Evolutionary conservation across 2,329 filamentous ascomycete genomes (phyloP).

Genomic region (Fusarium keratoplasticum): DNA sequence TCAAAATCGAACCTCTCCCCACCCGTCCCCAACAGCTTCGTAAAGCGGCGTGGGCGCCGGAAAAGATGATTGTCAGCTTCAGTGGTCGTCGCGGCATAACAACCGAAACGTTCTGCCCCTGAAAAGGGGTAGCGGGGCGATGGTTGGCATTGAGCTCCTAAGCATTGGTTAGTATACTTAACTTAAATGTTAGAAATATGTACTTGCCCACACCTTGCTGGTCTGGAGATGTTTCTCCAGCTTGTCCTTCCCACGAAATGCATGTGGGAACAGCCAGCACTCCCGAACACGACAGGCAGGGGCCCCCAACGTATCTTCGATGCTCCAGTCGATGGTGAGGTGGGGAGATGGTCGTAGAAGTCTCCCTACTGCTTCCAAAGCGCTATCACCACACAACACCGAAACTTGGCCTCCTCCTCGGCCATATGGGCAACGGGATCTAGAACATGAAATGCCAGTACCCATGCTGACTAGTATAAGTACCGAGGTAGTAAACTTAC

Average conservation of each 20-base stretch:
- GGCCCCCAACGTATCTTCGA: background rate
- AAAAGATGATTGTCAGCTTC: too few species aligned
- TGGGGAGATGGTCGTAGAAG: background rate
- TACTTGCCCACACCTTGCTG: background rate
- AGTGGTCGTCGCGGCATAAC: too few species aligned
- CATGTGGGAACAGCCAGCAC: background rate
- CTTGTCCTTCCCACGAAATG: background rate
- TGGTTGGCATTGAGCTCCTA: too few species aligned
- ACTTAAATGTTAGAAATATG: background rate
- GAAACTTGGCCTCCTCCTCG: background rate
- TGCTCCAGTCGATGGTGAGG: background rate
- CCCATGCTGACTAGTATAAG: too few species aligned
- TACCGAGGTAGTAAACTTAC: too few species aligned
- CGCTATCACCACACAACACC: background rate
- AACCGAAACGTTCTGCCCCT: too few species aligned
- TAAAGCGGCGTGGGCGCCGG: too few species aligned
- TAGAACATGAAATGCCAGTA: background rate
- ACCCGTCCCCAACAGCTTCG: too few species aligned
- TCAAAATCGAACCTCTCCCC: too few species aligned
- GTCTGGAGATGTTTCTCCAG: background rate
- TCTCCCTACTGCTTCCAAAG: background rate
- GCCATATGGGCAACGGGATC: background rate
- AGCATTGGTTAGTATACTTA: too few species aligned
- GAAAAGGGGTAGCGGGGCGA: too few species aligned
- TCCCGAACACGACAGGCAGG: background rate